phyloP scores from a whole-genome alignment of 805 yeast genomes.

The Hanseniaspora hatyaiensis region DNA sequence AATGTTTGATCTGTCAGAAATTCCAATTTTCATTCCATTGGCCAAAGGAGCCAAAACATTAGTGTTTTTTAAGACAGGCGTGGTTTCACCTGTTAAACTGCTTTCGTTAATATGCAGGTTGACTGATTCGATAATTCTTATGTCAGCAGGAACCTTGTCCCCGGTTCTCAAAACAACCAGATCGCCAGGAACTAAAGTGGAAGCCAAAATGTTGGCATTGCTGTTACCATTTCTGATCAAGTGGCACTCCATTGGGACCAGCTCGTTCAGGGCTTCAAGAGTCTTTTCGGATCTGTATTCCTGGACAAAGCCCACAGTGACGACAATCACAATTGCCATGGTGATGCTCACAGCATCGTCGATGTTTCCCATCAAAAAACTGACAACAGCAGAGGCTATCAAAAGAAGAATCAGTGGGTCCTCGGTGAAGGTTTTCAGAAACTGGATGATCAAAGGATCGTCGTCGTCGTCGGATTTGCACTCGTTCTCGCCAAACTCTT shows the following conservation, averaged over 20 bases:
- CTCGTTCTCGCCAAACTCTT: constrained; percentile 73
- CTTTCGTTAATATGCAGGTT: constrained; percentile 85
- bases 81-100: constrained; percentile 88
- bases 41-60: too few relatives aligned
- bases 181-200: constrained; percentile 90
- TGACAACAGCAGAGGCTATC: constrained; percentile 78
- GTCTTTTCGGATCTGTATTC: constrained; percentile 94
- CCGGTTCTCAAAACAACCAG: constrained; percentile 81
- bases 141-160: constrained; percentile 92
- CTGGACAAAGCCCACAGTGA: constrained; percentile 93
- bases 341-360: constrained; percentile 95
- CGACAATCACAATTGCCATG: constrained; percentile 83
- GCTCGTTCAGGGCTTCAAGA: constrained; percentile 76
- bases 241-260: constrained; percentile 96
- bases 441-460: constrained; percentile 44
- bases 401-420: constrained; percentile 82
- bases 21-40: too few relatives aligned
- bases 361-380: constrained; percentile 86
- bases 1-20: constrained; percentile 60
- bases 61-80: constrained; percentile 81
- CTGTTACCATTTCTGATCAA: constrained; percentile 70
- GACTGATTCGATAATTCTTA: constrained; percentile 65
- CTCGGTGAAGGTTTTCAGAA: constrained; percentile 68
- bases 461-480: constrained; percentile 63
- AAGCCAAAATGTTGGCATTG: constrained; percentile 64